Evolutionary conservation across 257 asterid genomes (phyloP).

Genomic region (Eucommia ulmoides): DNA sequence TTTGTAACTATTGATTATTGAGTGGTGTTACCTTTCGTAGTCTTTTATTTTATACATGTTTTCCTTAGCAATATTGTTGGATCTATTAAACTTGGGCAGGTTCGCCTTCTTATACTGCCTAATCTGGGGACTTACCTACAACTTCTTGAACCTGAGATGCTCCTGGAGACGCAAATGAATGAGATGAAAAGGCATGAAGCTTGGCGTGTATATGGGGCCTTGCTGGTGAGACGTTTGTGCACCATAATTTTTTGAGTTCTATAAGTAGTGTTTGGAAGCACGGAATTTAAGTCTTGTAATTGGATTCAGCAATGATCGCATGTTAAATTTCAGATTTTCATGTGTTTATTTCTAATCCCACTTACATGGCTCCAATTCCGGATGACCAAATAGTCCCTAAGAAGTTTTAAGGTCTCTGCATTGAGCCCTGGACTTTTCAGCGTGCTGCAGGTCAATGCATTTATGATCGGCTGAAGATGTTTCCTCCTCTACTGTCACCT

Average conservation of each 20-base stretch:
- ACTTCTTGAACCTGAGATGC: constrained; percentile 94
- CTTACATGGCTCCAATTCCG: too few relatives aligned
- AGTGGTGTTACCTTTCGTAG: neutral
- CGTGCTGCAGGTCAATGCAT: constrained; percentile 85
- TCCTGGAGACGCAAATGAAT: constrained; percentile 80
- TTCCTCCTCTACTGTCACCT: constrained; percentile 47
- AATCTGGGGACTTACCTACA: constrained; percentile 70
- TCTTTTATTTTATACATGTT: too few relatives aligned
- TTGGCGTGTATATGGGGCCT: constrained; percentile 91
- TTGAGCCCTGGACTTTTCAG: constrained; percentile 23
- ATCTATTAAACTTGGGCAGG: too few relatives aligned
- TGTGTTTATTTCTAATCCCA: too few relatives aligned
- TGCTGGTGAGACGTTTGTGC: constrained; percentile 62
- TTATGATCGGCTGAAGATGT: constrained; percentile 58
- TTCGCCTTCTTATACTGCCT: constrained; percentile 70
- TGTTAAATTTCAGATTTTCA: too few relatives aligned
- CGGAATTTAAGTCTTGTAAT: too few relatives aligned
- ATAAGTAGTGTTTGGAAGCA: too few relatives aligned
- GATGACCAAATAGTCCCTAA: too few relatives aligned
- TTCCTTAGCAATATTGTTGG: too few relatives aligned
- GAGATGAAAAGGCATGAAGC: constrained; percentile 94
- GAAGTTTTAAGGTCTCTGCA: constrained; percentile 9
- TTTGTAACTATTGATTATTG: neutral
- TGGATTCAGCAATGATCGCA: too few relatives aligned
- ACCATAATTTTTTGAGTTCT: too few relatives aligned